A percentile compares a stretch with the other conserved stretches of the same genome.
phyloP scores from a whole-genome alignment of 495 filamentous ascomycete species.

The Pyrenula massariospora region DNA sequence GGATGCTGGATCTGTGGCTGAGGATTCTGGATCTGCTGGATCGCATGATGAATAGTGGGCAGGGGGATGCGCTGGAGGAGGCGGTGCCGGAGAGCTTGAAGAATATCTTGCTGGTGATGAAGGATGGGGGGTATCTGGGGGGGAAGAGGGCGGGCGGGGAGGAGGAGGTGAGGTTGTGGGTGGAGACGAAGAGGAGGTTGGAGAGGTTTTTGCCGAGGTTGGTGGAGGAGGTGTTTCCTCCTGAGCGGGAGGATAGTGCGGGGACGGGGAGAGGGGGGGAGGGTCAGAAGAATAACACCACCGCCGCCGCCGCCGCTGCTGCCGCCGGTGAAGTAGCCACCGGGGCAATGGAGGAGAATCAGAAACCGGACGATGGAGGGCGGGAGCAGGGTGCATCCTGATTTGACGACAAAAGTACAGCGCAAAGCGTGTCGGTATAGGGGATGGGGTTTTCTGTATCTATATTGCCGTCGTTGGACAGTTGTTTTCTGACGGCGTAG shows the following conservation, averaged over 20 bases:
- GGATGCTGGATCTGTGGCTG: conserved; percentile 90
- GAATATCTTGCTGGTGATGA: conserved; percentile 95
- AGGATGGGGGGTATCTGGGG: conserved; percentile 70
- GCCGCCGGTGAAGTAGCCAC: conserved; percentile 12
- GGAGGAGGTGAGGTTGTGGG: conserved; percentile 39
- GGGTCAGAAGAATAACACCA: conserved; percentile 13
- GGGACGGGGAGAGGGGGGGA: too few relatives aligned
- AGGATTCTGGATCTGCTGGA: conserved; percentile 92
- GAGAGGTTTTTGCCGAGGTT: conserved; percentile 83
- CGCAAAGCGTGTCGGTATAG: too few relatives aligned
- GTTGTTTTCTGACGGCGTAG: too few relatives aligned
- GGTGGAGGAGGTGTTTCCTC: conserved; percentile 10
- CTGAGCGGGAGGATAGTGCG: background rate
- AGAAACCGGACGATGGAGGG: too few relatives aligned
- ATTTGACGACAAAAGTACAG: too few relatives aligned
- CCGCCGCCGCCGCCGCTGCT: conserved; percentile 8
- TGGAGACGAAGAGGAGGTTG: conserved; percentile 72
- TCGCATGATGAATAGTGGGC: conserved; percentile 89
- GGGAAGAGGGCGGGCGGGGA: conserved; percentile 14
- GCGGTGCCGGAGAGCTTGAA: conserved; percentile 92
- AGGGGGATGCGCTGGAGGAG: conserved; percentile 84
- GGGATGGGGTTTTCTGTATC: too few relatives aligned
- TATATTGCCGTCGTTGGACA: too few relatives aligned
- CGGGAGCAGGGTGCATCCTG: too few relatives aligned
- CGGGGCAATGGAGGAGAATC: conserved; percentile 2